Percentiles rank a stretch among this genome's conserved stretches.
Conservation (phyloP, 805 yeast genomes). For the Zygotorulaspora florentina region DNA sequence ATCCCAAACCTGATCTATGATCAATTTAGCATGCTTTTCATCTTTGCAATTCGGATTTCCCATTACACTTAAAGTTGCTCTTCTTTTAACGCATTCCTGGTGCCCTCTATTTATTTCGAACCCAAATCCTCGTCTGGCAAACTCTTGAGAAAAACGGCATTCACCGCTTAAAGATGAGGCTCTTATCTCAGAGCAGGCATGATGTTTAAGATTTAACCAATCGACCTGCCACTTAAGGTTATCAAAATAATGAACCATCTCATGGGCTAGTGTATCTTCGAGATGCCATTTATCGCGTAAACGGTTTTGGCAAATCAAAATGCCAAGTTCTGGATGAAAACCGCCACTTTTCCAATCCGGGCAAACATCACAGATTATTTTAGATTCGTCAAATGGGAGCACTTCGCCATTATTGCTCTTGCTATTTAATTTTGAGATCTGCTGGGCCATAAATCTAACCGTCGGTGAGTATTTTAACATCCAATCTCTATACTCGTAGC, state of each 20-base stretch:
- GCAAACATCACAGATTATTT: constrained; percentile 72
- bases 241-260: constrained; percentile 90
- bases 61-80: constrained; percentile 79
- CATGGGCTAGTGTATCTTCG: constrained; percentile 91
- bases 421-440: constrained; percentile 56
- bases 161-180: constrained; percentile 94
- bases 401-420: constrained; percentile 11
- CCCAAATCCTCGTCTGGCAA: constrained; percentile 41
- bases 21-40: constrained; percentile 67
- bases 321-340: constrained; percentile 84
- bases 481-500: constrained; percentile 78
- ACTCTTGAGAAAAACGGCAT: constrained; percentile 85
- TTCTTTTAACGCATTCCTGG: constrained; percentile 83
- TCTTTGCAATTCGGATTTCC: constrained; percentile 81
- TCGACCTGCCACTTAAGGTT: constrained; percentile 82
- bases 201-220: constrained; percentile 81
- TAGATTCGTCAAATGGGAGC: constrained; percentile 27
- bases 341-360: constrained; percentile 87
- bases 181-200: constrained; percentile 94
- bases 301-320: constrained; percentile 81
- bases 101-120: constrained; percentile 71
- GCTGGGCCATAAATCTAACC: constrained; percentile 81
- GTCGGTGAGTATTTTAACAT: constrained; percentile 76
- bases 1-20: constrained; percentile 85
- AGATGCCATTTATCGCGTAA: constrained; percentile 69